phyloP scores from a whole-genome alignment of 306 rosid species.

The Prosopis cineraria region DNA sequence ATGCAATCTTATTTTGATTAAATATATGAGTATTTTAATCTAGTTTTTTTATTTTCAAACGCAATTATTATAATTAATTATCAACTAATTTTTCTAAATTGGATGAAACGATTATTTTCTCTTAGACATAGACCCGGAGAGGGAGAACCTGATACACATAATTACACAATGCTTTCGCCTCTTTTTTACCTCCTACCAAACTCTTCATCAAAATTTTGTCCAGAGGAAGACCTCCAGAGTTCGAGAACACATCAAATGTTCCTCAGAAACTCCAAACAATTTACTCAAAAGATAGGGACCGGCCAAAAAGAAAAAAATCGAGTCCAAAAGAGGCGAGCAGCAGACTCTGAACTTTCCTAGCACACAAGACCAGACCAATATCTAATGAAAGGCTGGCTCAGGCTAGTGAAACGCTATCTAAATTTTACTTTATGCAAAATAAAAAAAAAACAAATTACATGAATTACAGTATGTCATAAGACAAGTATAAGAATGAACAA shows the following conservation, averaged over 20 bases:
- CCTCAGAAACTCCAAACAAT: not conserved
- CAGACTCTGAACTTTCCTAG: not conserved
- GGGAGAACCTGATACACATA: too few relatives aligned
- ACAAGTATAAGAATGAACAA: constrained; percentile 29
- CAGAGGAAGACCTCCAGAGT: not conserved
- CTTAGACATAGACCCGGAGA: too few relatives aligned
- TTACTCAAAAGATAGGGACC: not conserved
- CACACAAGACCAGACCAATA: not conserved
- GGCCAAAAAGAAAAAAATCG: too few relatives aligned
- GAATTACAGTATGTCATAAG: not conserved
- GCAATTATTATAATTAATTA: too few relatives aligned
- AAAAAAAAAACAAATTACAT: not conserved
- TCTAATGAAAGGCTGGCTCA: not conserved
- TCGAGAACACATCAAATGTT: not conserved
- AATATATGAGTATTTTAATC: too few relatives aligned
- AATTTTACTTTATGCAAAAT: not conserved
- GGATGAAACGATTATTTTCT: too few relatives aligned
- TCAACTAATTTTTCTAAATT: too few relatives aligned
- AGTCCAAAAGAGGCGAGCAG: not conserved
- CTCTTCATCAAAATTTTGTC: not conserved
- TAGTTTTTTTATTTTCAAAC: too few relatives aligned
- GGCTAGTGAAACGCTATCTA: not conserved
- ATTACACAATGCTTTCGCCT: too few relatives aligned
- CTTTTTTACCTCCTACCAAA: too few relatives aligned
- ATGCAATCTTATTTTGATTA: too few relatives aligned